Base-by-base conservation (phyloP, 2,329 filamentous ascomycete species). In the Cordyceps tenuipes region DNA sequence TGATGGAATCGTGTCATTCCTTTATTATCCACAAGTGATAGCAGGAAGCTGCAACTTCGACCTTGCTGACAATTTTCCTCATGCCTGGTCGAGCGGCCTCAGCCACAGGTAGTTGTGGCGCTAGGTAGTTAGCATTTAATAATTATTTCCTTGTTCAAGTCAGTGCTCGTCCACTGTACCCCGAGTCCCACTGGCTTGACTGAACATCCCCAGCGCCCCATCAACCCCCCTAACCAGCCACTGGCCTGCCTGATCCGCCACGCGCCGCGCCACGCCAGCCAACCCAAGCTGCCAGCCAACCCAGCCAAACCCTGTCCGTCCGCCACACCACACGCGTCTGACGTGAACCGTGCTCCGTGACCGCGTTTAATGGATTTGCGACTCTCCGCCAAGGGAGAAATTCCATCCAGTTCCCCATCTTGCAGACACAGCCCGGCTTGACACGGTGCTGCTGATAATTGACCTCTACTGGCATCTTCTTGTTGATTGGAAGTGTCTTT, bases 311-410 rank as follows among this genome's bases (percentile, higher is more conserved):
- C 49, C 21, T 5, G 48, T 29, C 36, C 39, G 48, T 29, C 36
- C 39, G 46, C 53, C 52, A 61, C 58, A 63, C 53, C 52, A 61
- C 58, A 63, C 61, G 62, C 63, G 62, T 60, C 46, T 36, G 34
- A 36, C 34, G 10, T 61, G 48, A 63, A 29, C 29, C 63, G 63
- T 64, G 61, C 52, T 62, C 47, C 61, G 62, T 61, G 63, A 53
- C 61, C 63, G 63, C 63, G 63, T 65, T 60, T 64, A 60, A 60
- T 60, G 59, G 59, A 51, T 60, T 60, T 51, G 34, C 9, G 8
- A 29, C 50, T 53, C 29, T 50, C 46, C 57, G 29, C 48, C 23
- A 17, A 53, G 48, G 57, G 49, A 34, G 49, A 59, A 59, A 47
- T 39, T 59, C 57, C 57, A 54, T 59, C 51, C 34, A 36, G 34